Base-by-base conservation (phyloP, 2,329 filamentous ascomycete genomes). In the Cercospora citrullina region DNA sequence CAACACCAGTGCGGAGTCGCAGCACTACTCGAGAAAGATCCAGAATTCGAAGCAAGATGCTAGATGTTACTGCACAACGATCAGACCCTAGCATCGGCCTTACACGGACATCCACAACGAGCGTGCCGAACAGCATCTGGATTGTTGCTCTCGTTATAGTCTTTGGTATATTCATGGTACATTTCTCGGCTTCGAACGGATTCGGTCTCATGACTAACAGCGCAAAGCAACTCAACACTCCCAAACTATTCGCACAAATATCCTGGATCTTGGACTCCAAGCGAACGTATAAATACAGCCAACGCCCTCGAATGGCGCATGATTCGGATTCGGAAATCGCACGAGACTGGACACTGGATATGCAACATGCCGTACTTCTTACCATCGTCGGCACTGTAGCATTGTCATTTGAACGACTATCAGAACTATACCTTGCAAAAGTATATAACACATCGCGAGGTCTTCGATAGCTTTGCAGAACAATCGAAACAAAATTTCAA, bases 81-180 rank as follows among this genome's bases (percentile, higher is more conserved):
- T 45, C 62, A 42, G 48, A 64, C 2, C n/a, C 51, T 6, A 42
- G 30, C 7, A 16, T 16, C 8, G 10, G 33, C 31, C 1, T 18
- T 42, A 42, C 51, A 18, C 18, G 51, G 51, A 21, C 23, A 18
- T 7, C 30, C 8, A 12, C 21, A 21, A n/a, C 45, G 14, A 36
- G 23, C n/a, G 31, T 55, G 16, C 42, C 51, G 2, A 23, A n/a
- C 18, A 64, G 31, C 16, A 7, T 45, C 45, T 58, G 48, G 31
- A 18, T 58, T 18, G 31, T 31, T 5, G 33, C n/a, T 0, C n/a
- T 45, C 21, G 30, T 58, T 9, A 28, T 64, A 6, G n/a, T 57
- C 12, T 57, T 18, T 58, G 62, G 51, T 42, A 18, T 45, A n/a
- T 14, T 64, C 18, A 42, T 64, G 62, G 62, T 64, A 64, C 30